These are phyloP conservation scores for Pleurotus tuoliensis DNA, from an alignment of 768 basidiomycete species.

Conservation along the genomic window DNA sequence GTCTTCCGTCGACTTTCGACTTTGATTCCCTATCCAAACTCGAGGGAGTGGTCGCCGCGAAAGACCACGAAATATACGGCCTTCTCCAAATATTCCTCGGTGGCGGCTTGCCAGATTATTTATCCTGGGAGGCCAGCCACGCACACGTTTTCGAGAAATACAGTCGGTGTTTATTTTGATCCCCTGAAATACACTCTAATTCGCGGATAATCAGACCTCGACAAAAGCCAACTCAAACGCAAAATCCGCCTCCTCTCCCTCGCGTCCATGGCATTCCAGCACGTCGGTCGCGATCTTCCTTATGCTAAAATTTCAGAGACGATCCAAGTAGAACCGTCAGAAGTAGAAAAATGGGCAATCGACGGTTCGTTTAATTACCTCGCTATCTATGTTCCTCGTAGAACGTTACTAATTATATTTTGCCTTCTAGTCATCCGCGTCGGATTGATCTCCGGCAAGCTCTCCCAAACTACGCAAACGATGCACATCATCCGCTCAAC, in stretches of 20 bases:
- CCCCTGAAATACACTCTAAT: constrained; percentile 2
- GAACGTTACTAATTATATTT: not conserved
- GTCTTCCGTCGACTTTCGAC: constrained; percentile 67
- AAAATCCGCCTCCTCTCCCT: constrained; percentile 80
- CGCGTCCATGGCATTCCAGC: constrained; percentile 71
- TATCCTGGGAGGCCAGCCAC: constrained; percentile 54
- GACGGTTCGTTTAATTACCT: constrained; percentile 50
- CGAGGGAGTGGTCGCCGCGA: constrained; percentile 60
- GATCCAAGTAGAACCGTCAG: constrained; percentile 56
- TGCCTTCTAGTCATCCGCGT: constrained; percentile 65
- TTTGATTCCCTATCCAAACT: constrained; percentile 79
- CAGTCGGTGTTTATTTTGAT: constrained; percentile 36
- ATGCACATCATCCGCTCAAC: constrained; percentile 72
- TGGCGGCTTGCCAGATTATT: constrained; percentile 58
- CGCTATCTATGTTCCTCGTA: not conserved
- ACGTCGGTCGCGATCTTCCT: constrained; percentile 68
- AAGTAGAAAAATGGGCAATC: constrained; percentile 87
- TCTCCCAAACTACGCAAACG: constrained; percentile 75
- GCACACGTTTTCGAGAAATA: constrained; percentile 47
- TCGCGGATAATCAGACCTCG: constrained; percentile 42
- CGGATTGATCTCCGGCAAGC: constrained; percentile 75
- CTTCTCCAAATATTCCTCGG: constrained; percentile 76
- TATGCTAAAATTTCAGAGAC: constrained; percentile 67
- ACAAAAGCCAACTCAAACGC: constrained; percentile 55
- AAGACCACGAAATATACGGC: constrained; percentile 67